Conservation (phyloP, 164 flowering plant species). For the Macadamia integrifolia region DNA sequence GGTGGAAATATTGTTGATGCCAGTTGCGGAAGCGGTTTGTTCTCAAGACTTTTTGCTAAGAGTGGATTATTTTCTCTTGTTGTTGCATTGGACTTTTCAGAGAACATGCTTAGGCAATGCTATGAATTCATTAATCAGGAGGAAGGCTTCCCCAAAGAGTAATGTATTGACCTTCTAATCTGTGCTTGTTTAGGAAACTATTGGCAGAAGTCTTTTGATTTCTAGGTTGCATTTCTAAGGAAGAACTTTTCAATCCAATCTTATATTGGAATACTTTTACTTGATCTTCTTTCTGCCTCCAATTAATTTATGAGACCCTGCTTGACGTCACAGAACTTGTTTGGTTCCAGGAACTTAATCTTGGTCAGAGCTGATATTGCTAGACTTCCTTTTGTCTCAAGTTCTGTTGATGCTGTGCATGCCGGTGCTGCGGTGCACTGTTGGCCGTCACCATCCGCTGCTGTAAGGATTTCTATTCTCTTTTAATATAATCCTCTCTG, state of each 20-base stretch:
- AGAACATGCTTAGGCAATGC: conserved; percentile 75
- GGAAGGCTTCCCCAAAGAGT: conserved; percentile 66
- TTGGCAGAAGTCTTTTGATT: background rate
- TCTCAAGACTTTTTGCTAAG: conserved; percentile 73
- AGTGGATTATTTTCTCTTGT: conserved; percentile 78
- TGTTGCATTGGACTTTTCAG: conserved; percentile 86
- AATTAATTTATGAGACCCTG: background rate
- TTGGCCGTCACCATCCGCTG: conserved; percentile 93
- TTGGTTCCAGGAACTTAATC: conserved; percentile 44
- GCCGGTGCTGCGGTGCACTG: conserved; percentile 98
- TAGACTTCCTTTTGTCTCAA: conserved; percentile 79
- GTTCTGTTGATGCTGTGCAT: conserved; percentile 84
- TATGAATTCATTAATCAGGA: conserved; percentile 63
- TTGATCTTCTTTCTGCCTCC: background rate
- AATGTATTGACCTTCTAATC: conserved; percentile 6
- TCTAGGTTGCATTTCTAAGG: background rate
- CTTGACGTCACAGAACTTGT: conserved; percentile 3
- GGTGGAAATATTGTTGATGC: conserved; percentile 91
- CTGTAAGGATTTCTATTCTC: conserved; percentile 39
- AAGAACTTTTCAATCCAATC: background rate
- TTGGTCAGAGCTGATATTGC: conserved; percentile 90
- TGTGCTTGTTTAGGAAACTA: background rate
- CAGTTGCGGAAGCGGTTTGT: conserved; percentile 89
- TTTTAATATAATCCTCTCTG: background rate
- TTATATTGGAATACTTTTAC: background rate